These are phyloP conservation scores for Bocquillonia castaneifolia DNA, from an alignment of 441 rosid species.

Conservation along the genomic window DNA sequence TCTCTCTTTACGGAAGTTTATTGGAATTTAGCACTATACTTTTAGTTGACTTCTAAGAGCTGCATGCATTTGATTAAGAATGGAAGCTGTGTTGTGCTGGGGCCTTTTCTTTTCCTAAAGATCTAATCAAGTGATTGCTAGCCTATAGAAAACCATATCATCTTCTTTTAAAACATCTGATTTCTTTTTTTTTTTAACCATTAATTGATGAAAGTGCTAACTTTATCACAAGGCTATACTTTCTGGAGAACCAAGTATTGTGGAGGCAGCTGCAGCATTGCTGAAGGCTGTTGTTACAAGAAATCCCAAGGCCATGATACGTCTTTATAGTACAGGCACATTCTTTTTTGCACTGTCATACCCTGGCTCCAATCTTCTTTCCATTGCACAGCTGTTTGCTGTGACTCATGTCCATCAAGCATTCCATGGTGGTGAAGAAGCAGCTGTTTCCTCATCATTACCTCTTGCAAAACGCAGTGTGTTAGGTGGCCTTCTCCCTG, in stretches of 20 bases:
- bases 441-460: slow-evolving; percentile 94
- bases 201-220: not conserved
- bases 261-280: slow-evolving; percentile 92
- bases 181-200: not conserved
- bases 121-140: not conserved
- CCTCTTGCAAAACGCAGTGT: slow-evolving; percentile 98
- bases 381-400: slow-evolving; percentile 92
- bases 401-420: slow-evolving; percentile 99
- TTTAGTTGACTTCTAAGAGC: not conserved
- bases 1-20: not conserved
- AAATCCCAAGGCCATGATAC: slow-evolving; percentile 98
- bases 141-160: not conserved
- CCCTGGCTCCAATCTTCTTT: slow-evolving; percentile 94
- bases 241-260: slow-evolving; percentile 96
- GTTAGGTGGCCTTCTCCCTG: slow-evolving; percentile 99
- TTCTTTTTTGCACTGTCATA: slow-evolving; percentile 95
- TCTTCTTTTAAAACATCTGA: not conserved
- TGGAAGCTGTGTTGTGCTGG: not conserved
- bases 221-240: slow-evolving; percentile 64
- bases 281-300: slow-evolving; percentile 94
- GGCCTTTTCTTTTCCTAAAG: not conserved
- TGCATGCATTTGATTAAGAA: not conserved
- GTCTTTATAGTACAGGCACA: slow-evolving; percentile 96
- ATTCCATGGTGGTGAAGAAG: slow-evolving; percentile 99
- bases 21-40: not conserved